Base-by-base conservation (phyloP, 139 green algal species). In the Yamagishiella unicocca region DNA sequence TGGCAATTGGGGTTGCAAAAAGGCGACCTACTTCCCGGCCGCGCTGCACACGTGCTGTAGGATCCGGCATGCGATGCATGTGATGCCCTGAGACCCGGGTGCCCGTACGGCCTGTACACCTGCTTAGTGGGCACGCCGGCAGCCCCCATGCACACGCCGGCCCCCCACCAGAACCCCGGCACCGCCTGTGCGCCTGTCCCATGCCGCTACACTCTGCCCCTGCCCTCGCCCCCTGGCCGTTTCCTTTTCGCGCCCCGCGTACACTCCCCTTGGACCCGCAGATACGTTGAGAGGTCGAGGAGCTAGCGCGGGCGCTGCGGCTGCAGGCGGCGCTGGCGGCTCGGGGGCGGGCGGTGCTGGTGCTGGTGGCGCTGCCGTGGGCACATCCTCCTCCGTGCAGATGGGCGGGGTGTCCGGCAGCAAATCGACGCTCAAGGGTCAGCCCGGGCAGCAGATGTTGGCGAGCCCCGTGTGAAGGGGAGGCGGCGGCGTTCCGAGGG, bases 281-380 rank as follows among this genome's bases (percentile, higher is more conserved):
- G 80, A 86, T 86, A 86, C 80, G 80, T 86, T 86, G 80, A 86
- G 80, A 86, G 80, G 80, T 42, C 80, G 64, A 77, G 64, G 80
- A 86, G 80, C 80, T 78, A 86, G 66, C 80, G 37, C 46, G 45
- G 38, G 37, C 37, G 55, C 21, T 6, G 76, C 9, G 53, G 38
- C 55, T 19, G 7, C 50, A 5, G 38, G 25, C 43, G 29, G 72
- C 4, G 38, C 1, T 25, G 58, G 77, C 6, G 46, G 35, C 35
- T 35, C 19, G 24, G 37, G 37, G 27, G 2, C 55, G 10, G 22
- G 19, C 55, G 55, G 54, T 9, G 14, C 37, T 0, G 55, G 54
- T 27, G 58, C 29, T 4, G 76, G 54, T 54, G 76, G 78, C 38
- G 38, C 42, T 29, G 35, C 33, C 76, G 53, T 9, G 12, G 62